Evolutionary conservation across 2,329 filamentous ascomycete species (phyloP).

Genomic region (Aspergillus felis): DNA sequence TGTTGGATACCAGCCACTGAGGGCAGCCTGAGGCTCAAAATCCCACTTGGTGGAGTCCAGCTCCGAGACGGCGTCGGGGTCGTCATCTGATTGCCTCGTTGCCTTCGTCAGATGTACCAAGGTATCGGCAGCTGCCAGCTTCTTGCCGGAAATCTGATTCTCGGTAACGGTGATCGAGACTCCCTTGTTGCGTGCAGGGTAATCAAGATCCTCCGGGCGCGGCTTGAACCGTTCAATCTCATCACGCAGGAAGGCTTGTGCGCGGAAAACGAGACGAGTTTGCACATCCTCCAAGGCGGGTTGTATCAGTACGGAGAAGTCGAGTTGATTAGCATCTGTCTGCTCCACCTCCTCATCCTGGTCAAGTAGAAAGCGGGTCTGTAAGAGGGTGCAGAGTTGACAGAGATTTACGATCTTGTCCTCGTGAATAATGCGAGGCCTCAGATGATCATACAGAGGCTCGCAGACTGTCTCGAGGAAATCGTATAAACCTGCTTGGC

Average conservation of each 20-base stretch:
- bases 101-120: constrained; percentile 46
- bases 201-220: constrained; percentile 62
- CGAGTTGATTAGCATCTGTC: constrained; percentile 51
- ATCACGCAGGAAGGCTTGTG: constrained; percentile 59
- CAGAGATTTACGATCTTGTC: constrained; percentile 63
- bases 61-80: constrained; percentile 40
- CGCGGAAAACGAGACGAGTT: constrained; percentile 62
- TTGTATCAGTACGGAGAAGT: constrained; percentile 60
- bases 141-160: constrained; percentile 53
- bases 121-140: constrained; percentile 39
- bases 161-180: constrained; percentile 38
- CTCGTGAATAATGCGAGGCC: constrained; percentile 63
- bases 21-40: constrained; percentile 54
- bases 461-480: constrained; percentile 66
- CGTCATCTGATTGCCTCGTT: constrained; percentile 49
- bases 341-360: constrained; percentile 52
- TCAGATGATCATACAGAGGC: constrained; percentile 62
- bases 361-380: constrained; percentile 62
- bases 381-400: constrained; percentile 62
- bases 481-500: constrained; percentile 59
- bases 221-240: constrained; percentile 65
- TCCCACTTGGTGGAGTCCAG: constrained; percentile 48
- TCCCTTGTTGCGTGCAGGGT: constrained; percentile 52
- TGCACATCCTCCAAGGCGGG: constrained; percentile 66
- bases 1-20: constrained; percentile 63